These are phyloP conservation scores for Kregervanrija pseudodelftensis DNA, from an alignment of 805 yeast genomes.

Conservation along the genomic window DNA sequence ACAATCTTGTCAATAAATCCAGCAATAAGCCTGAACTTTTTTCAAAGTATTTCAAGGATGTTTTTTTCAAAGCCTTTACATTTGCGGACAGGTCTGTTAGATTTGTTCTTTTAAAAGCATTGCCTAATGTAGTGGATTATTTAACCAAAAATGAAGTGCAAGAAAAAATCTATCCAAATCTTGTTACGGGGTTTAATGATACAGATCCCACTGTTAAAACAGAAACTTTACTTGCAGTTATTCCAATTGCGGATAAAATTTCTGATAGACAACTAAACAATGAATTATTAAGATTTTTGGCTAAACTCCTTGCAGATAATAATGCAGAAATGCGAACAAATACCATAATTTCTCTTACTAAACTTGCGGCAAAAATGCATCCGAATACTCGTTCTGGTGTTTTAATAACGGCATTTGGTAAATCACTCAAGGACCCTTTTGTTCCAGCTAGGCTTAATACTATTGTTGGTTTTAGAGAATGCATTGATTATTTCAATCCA, in stretches of 20 bases:
- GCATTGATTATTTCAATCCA: conserved; percentile 60
- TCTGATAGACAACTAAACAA: conserved; percentile 79
- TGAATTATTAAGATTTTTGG: conserved; percentile 72
- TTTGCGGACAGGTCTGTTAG: conserved; percentile 74
- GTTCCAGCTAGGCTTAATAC: conserved; percentile 72
- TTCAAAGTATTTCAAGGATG: conserved; percentile 44
- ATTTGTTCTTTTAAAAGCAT: conserved; percentile 55
- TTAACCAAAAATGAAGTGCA: conserved; percentile 58
- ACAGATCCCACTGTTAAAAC: conserved; percentile 75
- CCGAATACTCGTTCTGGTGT: conserved; percentile 58
- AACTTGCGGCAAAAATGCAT: conserved; percentile 55
- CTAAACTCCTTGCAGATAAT: conserved; percentile 74
- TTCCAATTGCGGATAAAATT: conserved; percentile 52
- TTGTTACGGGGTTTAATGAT: conserved; percentile 81
- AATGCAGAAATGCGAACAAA: conserved; percentile 72
- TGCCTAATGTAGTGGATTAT: conserved; percentile 46
- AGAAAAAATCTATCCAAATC: conserved; percentile 56
- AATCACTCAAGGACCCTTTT: conserved; percentile 74
- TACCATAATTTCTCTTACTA: conserved; percentile 62
- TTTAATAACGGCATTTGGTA: conserved; percentile 77
- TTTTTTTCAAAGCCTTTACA: conserved; percentile 54
- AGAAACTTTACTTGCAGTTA: conserved; percentile 63
- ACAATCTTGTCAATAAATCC: conserved; percentile 27
- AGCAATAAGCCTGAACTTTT: conserved; percentile 25
- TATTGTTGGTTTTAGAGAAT: conserved; percentile 59